Base-by-base conservation (phyloP, 2,329 filamentous ascomycete genomes). In the Chrysoporthe cubensis region DNA sequence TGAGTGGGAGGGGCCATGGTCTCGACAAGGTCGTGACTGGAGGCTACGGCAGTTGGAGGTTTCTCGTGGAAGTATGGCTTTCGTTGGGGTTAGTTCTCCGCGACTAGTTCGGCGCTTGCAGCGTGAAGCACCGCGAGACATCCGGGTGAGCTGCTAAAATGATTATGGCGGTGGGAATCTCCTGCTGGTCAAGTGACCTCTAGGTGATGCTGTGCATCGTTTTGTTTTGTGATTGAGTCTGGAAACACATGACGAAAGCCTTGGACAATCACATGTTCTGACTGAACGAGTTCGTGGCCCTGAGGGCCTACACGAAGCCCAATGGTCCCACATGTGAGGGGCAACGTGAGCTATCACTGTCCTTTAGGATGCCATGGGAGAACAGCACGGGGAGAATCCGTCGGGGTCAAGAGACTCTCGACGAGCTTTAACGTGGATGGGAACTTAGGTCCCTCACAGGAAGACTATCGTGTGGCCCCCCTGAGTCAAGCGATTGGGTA, bases 131-230 rank as follows among this genome's bases (percentile, higher is more conserved):
- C 18, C 5, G 54, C 6, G 16, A 57, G 16, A 14, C 18, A 16
- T 14, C 7, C 8, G 13, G 44, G 14, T 46, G 4, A 18, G 13
- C 13, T 46, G 6, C n/a, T 7, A 21, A 18, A 16, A 8, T 21
- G 54, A 5, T 40, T 21, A 8, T 4, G 3, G n/a, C 9, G 13
- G 48, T 13, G 21, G 52, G 37, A 18, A 32, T 9, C 11, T n/a
- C 21, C n/a, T n/a, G 13, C n/a, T 43, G 64, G 58, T 69, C 67
- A 69, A 69, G 67, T 66, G 66, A 66, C 46, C 54, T 58, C 16
- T 1, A 18, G 11, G 11, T 52, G 44, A 52, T 50, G 67, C 26
- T 42, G 64, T 63, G 52, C 21, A 6, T 63, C 32, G n/a, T 59
- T 52, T 32, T 56, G 44, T 21, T 61, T 21, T n/a, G 43, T 18